Percentiles rank a stretch among this genome's conserved stretches.
These are phyloP conservation scores for Gynandropsis gynandra DNA, from an alignment of 345 rosid genomes.

Conservation along the genomic window DNA sequence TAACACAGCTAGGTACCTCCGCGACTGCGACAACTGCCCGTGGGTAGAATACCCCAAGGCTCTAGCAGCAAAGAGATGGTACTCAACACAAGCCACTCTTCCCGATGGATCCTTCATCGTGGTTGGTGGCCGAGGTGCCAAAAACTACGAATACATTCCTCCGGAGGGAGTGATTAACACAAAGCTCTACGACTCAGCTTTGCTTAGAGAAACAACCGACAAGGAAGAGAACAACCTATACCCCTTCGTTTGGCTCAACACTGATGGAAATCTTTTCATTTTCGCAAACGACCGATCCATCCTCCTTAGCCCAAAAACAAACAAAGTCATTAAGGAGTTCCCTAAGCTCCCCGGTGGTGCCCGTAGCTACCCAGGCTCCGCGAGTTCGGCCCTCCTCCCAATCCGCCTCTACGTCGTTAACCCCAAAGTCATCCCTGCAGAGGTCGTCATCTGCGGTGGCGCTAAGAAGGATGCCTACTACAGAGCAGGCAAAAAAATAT, in stretches of 20 bases:
- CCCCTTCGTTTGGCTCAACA: constrained; percentile 49
- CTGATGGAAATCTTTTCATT: constrained; percentile 59
- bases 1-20: constrained; percentile 40
- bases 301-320: constrained; percentile 33
- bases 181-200: constrained; percentile 21
- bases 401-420: constrained; percentile 19
- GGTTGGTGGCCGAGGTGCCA: constrained; percentile 56
- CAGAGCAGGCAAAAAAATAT: constrained; percentile 25
- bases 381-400: constrained; percentile 44
- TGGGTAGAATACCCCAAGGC: constrained; percentile 51
- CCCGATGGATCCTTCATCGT: constrained; percentile 51
- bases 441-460: constrained; percentile 44
- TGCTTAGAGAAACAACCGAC: constrained; percentile 39
- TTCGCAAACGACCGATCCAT: constrained; percentile 56
- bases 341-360: constrained; percentile 50
- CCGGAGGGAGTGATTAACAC: constrained; percentile 32
- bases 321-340: constrained; percentile 37
- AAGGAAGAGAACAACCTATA: constrained; percentile 50
- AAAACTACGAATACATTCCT: constrained; percentile 53
- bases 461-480: constrained; percentile 27
- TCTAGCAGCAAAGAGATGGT: constrained; percentile 56
- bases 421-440: constrained; percentile 10
- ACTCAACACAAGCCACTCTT: constrained; percentile 51
- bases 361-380: constrained; percentile 56
- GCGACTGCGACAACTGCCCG: constrained; percentile 20